These are phyloP conservation scores for Byssothecium circinans DNA, from an alignment of 2,329 filamentous ascomycete genomes.

Conservation along the genomic window DNA sequence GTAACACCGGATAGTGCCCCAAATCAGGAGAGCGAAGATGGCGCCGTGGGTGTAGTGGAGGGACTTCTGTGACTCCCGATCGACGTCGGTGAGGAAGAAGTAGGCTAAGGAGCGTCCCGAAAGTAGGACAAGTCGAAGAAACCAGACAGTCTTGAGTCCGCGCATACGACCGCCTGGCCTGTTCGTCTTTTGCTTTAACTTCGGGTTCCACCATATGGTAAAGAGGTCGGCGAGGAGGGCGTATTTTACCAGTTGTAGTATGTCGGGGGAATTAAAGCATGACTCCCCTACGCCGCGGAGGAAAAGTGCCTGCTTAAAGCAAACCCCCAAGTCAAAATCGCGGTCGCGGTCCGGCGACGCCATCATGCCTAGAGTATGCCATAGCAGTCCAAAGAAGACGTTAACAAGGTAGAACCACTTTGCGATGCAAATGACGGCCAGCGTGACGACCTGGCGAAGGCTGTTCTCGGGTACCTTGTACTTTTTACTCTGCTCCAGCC, in stretches of 20 bases:
- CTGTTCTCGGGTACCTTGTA: conserved; percentile 22
- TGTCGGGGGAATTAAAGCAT: conserved; percentile 30
- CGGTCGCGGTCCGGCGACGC: conserved; percentile 17
- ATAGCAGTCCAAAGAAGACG: conserved; percentile 36
- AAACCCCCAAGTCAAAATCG: conserved; percentile 18
- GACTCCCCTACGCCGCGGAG: conserved; percentile 20
- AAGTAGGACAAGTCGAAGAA: conserved; percentile 63
- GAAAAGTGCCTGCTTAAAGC: conserved; percentile 24
- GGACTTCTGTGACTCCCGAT: not conserved
- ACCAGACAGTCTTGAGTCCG: conserved; percentile 67
- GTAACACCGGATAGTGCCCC: conserved; percentile 42
- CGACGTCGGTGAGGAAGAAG: conserved; percentile 5
- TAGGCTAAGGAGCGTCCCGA: conserved; percentile 51
- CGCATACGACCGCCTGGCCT: conserved; percentile 54
- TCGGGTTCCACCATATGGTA: conserved; percentile 70
- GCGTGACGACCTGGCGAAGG: conserved; percentile 49
- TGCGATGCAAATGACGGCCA: conserved; percentile 50
- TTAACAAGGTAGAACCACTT: conserved; percentile 46
- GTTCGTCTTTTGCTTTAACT: conserved; percentile 65
- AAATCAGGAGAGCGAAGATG: conserved; percentile 47
- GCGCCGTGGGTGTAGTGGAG: conserved; percentile 57
- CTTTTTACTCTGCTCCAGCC: conserved; percentile 63
- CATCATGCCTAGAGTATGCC: conserved; percentile 36
- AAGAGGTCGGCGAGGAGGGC: conserved; percentile 54
- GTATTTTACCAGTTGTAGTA: conserved; percentile 20